These are phyloP conservation scores for Kwoniella botswanensis DNA, from an alignment of 768 basidiomycete species.

Conservation along the genomic window DNA sequence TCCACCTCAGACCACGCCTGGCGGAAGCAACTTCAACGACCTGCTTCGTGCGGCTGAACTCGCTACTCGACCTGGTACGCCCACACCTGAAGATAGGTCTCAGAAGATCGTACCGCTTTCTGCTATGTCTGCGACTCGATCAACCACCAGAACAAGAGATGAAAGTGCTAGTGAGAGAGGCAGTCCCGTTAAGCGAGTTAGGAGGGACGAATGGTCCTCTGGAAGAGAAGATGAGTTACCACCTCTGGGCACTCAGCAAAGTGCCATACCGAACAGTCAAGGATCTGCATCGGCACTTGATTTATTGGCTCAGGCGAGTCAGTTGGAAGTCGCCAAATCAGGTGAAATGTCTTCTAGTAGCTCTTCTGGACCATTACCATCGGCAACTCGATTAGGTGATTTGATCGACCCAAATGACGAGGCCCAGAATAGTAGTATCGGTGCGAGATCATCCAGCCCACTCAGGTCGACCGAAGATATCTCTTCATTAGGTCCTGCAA, in stretches of 20 bases:
- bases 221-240: constrained; percentile 6
- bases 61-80: constrained; percentile 42
- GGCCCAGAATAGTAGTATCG: background rate
- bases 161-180: constrained; percentile 30
- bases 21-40: constrained; percentile 51
- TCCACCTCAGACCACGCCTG: constrained; percentile 44
- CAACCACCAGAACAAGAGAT: constrained; percentile 32
- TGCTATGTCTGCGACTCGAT: constrained; percentile 43
- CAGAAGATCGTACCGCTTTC: constrained; percentile 31
- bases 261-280: constrained; percentile 13
- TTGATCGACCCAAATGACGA: constrained; percentile 7
- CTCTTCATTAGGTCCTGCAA: constrained; percentile 32
- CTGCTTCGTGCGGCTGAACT: constrained; percentile 51
- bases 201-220: constrained; percentile 25
- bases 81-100: constrained; percentile 29
- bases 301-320: constrained; percentile 45
- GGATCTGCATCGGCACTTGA: constrained; percentile 38
- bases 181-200: constrained; percentile 26
- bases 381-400: constrained; percentile 18
- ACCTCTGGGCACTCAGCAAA: background rate
- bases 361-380: constrained; percentile 14
- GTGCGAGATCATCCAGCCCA: constrained; percentile 7
- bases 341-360: constrained; percentile 11
- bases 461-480: background rate
- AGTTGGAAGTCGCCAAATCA: constrained; percentile 38